Evolutionary conservation across 78 protist species (phyloP).

Genomic region (Goniomonas avonlea): DNA sequence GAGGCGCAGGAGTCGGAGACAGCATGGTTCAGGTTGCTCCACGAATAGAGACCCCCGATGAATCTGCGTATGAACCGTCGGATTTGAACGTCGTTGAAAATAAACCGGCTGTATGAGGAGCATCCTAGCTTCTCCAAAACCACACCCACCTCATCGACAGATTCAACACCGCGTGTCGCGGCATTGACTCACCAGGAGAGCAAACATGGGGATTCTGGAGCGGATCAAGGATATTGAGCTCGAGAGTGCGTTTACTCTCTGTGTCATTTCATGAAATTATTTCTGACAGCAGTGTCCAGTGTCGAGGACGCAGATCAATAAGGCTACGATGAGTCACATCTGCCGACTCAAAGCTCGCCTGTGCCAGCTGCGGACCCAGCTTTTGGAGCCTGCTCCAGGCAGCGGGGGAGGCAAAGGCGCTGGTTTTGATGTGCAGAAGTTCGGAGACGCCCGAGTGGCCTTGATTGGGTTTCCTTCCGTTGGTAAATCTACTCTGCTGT

Average conservation of each 20-base stretch:
- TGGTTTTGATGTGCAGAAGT: conserved; percentile 72
- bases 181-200: background rate
- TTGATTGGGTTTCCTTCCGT: conserved; percentile 85
- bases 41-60: no score
- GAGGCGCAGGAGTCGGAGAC: no score
- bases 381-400: conserved; percentile 29
- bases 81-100: no score
- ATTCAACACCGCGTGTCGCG: no score
- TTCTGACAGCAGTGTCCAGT: no score
- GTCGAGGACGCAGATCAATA: conserved; percentile 70
- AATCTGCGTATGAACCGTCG: no score
- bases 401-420: background rate
- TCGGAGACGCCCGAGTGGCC: conserved; percentile 72
- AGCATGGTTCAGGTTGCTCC: no score
- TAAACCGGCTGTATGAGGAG: no score
- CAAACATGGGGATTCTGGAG: conserved; percentile 47
- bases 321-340: conserved; percentile 52
- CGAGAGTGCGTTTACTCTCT: background rate
- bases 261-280: conserved; percentile 16
- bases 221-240: conserved; percentile 31
- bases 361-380: conserved; percentile 47
- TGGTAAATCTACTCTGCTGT: conserved; percentile 60
- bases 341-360: conserved; percentile 52
- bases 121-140: no score
- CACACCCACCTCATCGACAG: no score